A percentile compares a stretch with the other conserved stretches of the same genome.
Evolutionary conservation across 176 grass and related monocot species (phyloP).

Genomic region (barley (Hordeum vulgare)): DNA sequence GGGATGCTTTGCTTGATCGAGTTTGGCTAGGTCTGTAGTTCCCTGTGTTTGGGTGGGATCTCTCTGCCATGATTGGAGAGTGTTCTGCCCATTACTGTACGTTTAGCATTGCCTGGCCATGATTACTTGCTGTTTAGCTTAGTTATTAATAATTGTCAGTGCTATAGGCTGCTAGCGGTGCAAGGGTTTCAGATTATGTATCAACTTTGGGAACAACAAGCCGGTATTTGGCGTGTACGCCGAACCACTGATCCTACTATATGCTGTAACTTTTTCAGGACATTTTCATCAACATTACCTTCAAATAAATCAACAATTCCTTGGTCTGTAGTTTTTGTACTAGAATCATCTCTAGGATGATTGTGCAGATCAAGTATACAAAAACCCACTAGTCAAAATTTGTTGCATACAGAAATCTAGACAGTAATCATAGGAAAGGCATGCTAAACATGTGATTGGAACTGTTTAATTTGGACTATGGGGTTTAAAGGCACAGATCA

Average conservation of each 20-base stretch:
- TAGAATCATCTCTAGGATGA: neutral
- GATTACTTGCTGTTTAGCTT: neutral
- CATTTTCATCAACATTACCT: neutral
- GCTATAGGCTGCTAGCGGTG: neutral
- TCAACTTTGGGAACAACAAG: neutral
- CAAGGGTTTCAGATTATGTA: neutral
- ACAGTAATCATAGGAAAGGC: no score
- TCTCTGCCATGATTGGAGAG: neutral
- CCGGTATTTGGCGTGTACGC: neutral
- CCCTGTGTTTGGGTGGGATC: neutral
- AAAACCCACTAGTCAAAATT: no score
- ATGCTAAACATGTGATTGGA: neutral
- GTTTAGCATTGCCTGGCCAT: neutral
- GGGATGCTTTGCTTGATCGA: neutral
- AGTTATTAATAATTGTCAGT: neutral
- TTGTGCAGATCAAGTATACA: neutral
- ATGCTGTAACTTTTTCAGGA: neutral
- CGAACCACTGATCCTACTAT: neutral
- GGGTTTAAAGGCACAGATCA: neutral
- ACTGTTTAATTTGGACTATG: neutral
- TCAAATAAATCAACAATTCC: neutral
- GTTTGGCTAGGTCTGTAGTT: neutral
- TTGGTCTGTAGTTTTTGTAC: neutral
- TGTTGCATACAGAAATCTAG: no score
- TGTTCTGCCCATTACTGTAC: neutral